Evolutionary conservation across 495 filamentous ascomycete genomes (phyloP), one percentile per base, ranked within the genome.

Genomic region (Oidiodendron maius): DNA sequence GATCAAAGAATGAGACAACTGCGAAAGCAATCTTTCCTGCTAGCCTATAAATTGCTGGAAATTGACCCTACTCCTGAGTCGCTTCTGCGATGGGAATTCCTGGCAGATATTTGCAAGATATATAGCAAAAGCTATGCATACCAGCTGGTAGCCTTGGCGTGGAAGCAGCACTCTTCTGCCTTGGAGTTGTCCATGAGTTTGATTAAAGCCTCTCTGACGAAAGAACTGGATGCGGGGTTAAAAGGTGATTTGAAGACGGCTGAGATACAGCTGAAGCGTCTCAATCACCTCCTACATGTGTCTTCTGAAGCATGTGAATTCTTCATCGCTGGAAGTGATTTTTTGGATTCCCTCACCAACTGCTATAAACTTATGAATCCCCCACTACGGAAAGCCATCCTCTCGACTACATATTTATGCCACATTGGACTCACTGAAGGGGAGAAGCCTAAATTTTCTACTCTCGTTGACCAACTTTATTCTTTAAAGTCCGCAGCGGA

Each of bases 301-400:
- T 83, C 75, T 4, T 70, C 75, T 0, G 65, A 74, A 3, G 63
- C 69, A 22, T 75, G 74, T 12, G 59, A 60, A n/a, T 81, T 83
- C 56, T 81, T 95, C 40, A 74, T 94, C 61, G 81, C 82, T 1
- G 90, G 90, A 15, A 87, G 86, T 40, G 90, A 95, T 61, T 90
- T 90, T 56, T 59, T 95, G 11, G 90, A 96, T 58, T 80, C 83
- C 2, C 68, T 94, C 12, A 67, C 75, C 25, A 75, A 71, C 51
- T 77, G 77, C 42, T 94, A 86, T 63, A 76, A 71, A 36, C 66
- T 79, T 41, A 75, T 71, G 52, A 75, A 80, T 36, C 74, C 72
- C 12, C 71, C 72, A 5, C 60, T 84, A 11, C 74, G 78, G 37
- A 81, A 74, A 47, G 69, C 75, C 3, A 67, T 93, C n/a, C 71